Conservation (phyloP, 306 rosid species). For the Luffa acutangula region DNA sequence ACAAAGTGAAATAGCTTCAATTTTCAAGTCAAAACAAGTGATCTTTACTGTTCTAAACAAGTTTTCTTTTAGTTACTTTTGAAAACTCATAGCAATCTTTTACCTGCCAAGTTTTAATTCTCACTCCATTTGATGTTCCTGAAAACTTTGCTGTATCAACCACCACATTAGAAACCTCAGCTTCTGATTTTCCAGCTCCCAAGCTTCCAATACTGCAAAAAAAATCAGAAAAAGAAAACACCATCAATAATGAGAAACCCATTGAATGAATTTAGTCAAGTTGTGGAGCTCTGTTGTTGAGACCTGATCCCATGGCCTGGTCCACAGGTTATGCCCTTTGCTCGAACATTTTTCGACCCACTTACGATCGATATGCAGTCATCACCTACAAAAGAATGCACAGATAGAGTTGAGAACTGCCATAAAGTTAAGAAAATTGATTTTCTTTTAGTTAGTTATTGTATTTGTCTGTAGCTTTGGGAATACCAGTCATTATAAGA, state of each 20-base stretch:
- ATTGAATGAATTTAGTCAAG: neutral
- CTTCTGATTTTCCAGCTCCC: conserved; percentile 54
- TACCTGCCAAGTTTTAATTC: conserved; percentile 97
- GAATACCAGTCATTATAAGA: conserved; percentile 46
- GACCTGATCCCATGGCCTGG: conserved; percentile 98
- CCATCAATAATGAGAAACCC: neutral
- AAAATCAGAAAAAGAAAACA: neutral
- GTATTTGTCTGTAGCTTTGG: neutral
- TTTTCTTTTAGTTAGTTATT: neutral
- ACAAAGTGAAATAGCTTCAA: neutral
- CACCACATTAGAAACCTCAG: conserved; percentile 50
- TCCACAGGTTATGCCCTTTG: conserved; percentile 50
- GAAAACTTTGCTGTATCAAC: conserved; percentile 35
- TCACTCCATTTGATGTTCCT: conserved; percentile 76
- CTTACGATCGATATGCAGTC: conserved; percentile 82
- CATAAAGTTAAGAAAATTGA: neutral
- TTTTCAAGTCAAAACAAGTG: neutral
- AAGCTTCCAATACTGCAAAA: conserved; percentile 75
- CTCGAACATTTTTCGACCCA: conserved; percentile 53
- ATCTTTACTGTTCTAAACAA: conserved; percentile 1
- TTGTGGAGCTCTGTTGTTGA: neutral
- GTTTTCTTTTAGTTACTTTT: neutral
- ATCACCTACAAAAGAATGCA: conserved; percentile 38
- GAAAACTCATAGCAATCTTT: neutral
- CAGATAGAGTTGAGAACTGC: neutral